phyloP scores from a whole-genome alignment of 331 rosid species.

The Phaseolus coccineus region DNA sequence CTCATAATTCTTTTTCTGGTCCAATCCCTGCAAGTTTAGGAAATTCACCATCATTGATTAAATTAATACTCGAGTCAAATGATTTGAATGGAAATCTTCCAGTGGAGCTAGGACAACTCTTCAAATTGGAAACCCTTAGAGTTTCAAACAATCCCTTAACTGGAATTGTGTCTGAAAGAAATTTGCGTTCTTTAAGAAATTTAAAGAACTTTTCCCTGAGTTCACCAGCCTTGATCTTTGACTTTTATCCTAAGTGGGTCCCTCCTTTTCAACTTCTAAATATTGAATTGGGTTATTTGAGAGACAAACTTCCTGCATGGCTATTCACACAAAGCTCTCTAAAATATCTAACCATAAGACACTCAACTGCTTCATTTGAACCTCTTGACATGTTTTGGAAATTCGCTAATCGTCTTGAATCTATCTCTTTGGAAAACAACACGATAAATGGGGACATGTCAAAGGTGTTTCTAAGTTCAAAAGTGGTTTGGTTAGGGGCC shows the following conservation, averaged over 20 bases:
- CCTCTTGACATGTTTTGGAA: conserved; percentile 38
- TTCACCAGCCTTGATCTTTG: neutral
- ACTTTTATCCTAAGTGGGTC: conserved; percentile 11
- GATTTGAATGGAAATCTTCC: conserved; percentile 7
- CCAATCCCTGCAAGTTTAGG: conserved; percentile 22
- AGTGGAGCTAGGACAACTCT: conserved; percentile 18
- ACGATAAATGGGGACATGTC: conserved; percentile 30
- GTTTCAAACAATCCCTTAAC: neutral
- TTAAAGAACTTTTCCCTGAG: neutral
- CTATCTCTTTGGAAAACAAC: neutral
- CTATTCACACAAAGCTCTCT: conserved; percentile 21
- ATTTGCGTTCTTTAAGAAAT: neutral
- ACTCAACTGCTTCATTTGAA: conserved; percentile 31
- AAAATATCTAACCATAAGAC: fast-evolving
- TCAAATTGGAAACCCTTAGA: neutral
- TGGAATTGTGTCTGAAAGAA: conserved; percentile 22
- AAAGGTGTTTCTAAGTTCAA: conserved; percentile 19
- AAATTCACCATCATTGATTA: neutral
- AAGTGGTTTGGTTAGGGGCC: neutral
- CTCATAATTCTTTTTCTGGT: neutral
- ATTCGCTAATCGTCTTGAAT: neutral
- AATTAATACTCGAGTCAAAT: neutral
- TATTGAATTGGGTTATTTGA: neutral
- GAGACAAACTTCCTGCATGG: conserved; percentile 29
- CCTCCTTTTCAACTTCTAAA: neutral